Percentiles rank a stretch among this genome's conserved stretches.
These are phyloP conservation scores for Tetrapisispora namnaoensis DNA, from an alignment of 805 yeast species.

Conservation along the genomic window DNA sequence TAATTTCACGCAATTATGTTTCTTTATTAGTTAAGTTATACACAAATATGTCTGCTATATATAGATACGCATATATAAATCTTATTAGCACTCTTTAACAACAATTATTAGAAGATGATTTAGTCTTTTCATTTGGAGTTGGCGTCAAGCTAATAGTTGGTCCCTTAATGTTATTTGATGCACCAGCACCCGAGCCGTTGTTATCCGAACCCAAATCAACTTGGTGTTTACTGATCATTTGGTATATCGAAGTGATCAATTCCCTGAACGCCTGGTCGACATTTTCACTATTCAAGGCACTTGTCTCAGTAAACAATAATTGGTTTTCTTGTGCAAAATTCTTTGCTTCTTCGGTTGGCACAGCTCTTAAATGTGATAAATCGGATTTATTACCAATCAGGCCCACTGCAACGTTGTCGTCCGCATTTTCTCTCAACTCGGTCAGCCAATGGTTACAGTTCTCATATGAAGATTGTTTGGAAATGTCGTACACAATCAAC, in stretches of 20 bases:
- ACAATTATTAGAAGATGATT: constrained; percentile 43
- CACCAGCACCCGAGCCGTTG: constrained; percentile 28
- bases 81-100: constrained; percentile 38
- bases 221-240: constrained; percentile 88
- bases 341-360: constrained; percentile 95
- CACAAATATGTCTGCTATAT: neutral
- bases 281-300: constrained; percentile 88
- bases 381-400: constrained; percentile 89
- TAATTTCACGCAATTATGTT: neutral
- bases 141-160: constrained; percentile 91
- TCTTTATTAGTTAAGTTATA: neutral
- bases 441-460: constrained; percentile 82
- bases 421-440: constrained; percentile 84
- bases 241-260: constrained; percentile 84
- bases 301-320: constrained; percentile 88
- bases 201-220: constrained; percentile 64
- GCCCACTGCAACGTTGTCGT: constrained; percentile 90
- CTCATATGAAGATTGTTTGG: constrained; percentile 81
- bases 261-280: constrained; percentile 93
- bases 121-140: constrained; percentile 75
- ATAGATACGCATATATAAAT: neutral
- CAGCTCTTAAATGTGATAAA: constrained; percentile 86
- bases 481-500: constrained; percentile 85
- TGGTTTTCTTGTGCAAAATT: constrained; percentile 89
- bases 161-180: constrained; percentile 48